Conservation (phyloP, 139 green algal species). For the Haematococcus lacustris region DNA sequence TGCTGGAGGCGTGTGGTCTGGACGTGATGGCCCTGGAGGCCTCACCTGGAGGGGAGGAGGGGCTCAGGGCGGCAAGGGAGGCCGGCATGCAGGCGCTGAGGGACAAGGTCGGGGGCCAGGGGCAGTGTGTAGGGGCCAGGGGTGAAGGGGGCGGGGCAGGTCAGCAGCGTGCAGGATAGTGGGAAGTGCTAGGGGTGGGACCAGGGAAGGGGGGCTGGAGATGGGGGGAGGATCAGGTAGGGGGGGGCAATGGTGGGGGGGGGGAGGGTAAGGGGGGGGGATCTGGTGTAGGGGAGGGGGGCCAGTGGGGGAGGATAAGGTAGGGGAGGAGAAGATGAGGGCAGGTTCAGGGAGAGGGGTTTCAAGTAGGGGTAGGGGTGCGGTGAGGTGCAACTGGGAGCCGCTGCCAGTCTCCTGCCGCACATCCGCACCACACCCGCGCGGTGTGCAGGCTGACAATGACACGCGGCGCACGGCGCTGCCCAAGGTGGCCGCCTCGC, state of each 20-base stretch:
- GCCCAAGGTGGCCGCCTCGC: constrained; percentile 15
- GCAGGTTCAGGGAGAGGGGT: too few species aligned
- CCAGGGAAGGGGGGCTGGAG: neutral
- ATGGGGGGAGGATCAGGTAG: constrained; percentile 9
- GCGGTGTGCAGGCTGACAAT: constrained; percentile 1
- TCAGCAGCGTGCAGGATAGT: too few species aligned
- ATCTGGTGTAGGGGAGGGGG: too few species aligned
- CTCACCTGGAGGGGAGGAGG: constrained; percentile 4
- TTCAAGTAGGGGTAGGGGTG: too few species aligned
- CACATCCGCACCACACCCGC: neutral
- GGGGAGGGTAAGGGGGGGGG: neutral
- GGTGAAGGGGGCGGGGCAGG: too few species aligned
- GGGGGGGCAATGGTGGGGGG: neutral
- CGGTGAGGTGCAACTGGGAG: too few species aligned
- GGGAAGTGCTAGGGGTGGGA: too few species aligned
- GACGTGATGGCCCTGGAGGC: constrained; percentile 3
- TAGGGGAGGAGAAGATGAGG: too few species aligned
- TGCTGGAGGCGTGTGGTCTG: constrained; percentile 25
- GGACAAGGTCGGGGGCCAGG: constrained; percentile 15
- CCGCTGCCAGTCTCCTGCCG: too few species aligned
- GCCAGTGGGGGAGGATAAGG: too few species aligned
- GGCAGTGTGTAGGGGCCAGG: too few species aligned
- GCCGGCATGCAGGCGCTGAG: constrained; percentile 32
- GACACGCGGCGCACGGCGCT: constrained; percentile 17
- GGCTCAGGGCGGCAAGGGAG: constrained; percentile 34